These are phyloP conservation scores for Penicillium sp. DNA, from an alignment of 2,329 filamentous ascomycete genomes.

Conservation along the genomic window DNA sequence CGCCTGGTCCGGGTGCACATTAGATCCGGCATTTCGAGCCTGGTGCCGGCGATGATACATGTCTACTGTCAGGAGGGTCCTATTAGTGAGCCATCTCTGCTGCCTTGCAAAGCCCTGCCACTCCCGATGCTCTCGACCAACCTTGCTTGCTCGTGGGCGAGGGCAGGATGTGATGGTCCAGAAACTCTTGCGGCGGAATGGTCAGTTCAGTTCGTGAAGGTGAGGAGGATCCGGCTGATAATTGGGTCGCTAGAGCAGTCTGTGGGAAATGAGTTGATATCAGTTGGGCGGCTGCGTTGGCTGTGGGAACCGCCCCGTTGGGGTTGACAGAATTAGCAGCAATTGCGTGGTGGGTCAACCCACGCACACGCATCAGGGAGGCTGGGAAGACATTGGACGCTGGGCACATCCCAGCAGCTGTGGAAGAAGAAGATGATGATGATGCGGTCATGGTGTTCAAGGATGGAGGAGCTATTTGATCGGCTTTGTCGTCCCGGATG, in stretches of 20 bases:
- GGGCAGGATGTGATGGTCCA: not conserved
- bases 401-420: not conserved
- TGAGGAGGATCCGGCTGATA: not conserved
- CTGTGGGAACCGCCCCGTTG: not conserved
- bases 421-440: not conserved
- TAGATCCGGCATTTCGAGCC: too few relatives aligned
- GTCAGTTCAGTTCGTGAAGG: not conserved
- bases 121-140: conserved; percentile 1
- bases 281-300: not conserved
- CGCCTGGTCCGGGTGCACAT: too few relatives aligned
- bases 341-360: conserved; percentile 10
- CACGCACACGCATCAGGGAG: conserved; percentile 3
- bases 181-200: conserved; percentile 1
- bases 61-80: not conserved
- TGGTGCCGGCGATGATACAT: too few relatives aligned
- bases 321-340: conserved; percentile 2
- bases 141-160: conserved; percentile 1
- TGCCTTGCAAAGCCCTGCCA: too few relatives aligned
- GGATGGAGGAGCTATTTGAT: not conserved
- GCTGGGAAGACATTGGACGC: not conserved
- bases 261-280: conserved; percentile 3
- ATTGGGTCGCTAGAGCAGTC: conserved; percentile 1
- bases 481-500: not conserved
- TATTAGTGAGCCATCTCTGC: not conserved
- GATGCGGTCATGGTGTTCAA: not conserved